Evolutionary conservation across 1,139 yeast species (phyloP), one percentile per base, ranked within the genome.

Genomic region (Candida neerlandica): DNA sequence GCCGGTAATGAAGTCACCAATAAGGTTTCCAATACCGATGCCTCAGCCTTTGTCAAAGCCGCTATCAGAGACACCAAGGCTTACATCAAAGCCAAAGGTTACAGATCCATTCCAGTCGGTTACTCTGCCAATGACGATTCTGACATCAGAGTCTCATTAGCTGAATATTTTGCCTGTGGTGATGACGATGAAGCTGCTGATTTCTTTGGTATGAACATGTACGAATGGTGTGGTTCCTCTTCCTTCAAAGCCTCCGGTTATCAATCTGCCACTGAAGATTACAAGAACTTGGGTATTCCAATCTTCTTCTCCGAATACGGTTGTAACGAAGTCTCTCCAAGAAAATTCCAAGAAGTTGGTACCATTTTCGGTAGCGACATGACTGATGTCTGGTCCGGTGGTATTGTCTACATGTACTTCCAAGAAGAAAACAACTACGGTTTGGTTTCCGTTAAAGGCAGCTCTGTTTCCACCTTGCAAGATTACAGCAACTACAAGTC

Each of bases 1-100:
- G 96, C 97, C 45, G 97, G 95, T 64, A 90, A 90, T 66, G 97
- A 90, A 75, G 96, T 89, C 53, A 82, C 87, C 66, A 88, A 90
- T 70, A 84, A 83, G 63, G 77, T 70, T 41, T 71, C 82, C 65
- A 87, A 84, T 66, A 87, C 96, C 43, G 82, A 77, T 53, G 84
- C 96, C 48, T 90, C 96, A 39, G 87, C 96, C 38, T 89, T 81
- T 66, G 95, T 90, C 62, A 90, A 89, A 77, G 96, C 96, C 52
- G 96, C 91, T 44, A 82, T 89, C 56, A 84, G 95, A 77, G 95
- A 87, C 67, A 80, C 86, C 74, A 89, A 88, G 73, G 77, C 82
- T 45, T 89, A 90, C 73, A 81, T 89, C 66, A 73, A 75, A 59
- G 76, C 75, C 56, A 77, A 86, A 68, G 78, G 79, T 46, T 85